phyloP scores from a whole-genome alignment of 2,329 filamentous ascomycete species.

The Epichloe elymi region DNA sequence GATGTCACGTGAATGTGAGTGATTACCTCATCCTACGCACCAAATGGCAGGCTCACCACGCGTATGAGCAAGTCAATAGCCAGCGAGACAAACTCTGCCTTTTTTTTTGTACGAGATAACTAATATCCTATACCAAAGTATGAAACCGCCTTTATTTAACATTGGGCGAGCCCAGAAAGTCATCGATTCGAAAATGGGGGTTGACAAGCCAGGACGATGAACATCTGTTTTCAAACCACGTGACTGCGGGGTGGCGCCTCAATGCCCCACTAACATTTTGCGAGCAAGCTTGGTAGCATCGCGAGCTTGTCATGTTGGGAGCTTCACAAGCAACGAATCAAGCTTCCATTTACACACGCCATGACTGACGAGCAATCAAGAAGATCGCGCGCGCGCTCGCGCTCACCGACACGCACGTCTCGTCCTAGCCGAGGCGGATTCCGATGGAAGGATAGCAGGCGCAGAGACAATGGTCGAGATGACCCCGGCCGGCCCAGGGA shows the following conservation, averaged over 20 bases:
- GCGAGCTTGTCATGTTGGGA: background rate
- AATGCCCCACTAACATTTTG: background rate
- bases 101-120: too few relatives aligned
- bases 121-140: too few relatives aligned
- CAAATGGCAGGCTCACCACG: background rate
- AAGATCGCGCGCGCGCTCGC: constrained; percentile 14
- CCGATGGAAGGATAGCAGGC: constrained; percentile 45
- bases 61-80: background rate
- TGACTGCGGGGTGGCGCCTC: background rate
- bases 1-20: constrained; percentile 20
- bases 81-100: too few relatives aligned
- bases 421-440: constrained; percentile 31
- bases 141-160: too few relatives aligned
- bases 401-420: constrained; percentile 14
- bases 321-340: background rate
- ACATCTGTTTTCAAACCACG: background rate
- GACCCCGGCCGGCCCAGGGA: constrained; percentile 27
- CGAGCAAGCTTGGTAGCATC: background rate
- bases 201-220: too few relatives aligned
- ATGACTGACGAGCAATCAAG: constrained; percentile 15
- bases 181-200: too few relatives aligned
- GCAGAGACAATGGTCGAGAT: constrained; percentile 27
- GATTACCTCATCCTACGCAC: constrained; percentile 15
- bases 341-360: background rate
- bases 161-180: too few relatives aligned